A percentile compares a stretch with the other conserved stretches of the same genome.
Conservation (phyloP, 208 protist genomes). For the Leishmania amazonensis region DNA sequence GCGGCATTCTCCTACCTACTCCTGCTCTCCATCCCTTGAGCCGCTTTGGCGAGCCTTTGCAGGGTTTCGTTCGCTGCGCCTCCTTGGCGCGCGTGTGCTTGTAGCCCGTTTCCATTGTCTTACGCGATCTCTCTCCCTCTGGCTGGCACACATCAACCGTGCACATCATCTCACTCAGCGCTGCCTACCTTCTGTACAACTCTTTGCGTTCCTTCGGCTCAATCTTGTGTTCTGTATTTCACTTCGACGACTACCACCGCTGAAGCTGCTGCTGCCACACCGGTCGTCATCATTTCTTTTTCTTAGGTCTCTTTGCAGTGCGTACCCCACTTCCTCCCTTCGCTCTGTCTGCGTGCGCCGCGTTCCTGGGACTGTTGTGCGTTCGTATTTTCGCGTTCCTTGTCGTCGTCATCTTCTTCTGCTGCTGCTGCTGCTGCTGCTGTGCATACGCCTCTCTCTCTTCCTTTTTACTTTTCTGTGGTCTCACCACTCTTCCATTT, state of each 20-base stretch:
- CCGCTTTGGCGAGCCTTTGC: not conserved
- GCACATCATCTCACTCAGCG: not conserved
- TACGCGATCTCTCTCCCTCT: not conserved
- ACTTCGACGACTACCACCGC: not conserved
- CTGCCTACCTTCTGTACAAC: not conserved
- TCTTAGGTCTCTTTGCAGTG: not conserved
- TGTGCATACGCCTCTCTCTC: not conserved
- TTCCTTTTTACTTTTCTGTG: not conserved
- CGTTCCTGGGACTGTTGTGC: not conserved
- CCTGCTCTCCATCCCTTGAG: not conserved
- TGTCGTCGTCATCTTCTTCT: not conserved
- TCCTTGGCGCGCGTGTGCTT: not conserved
- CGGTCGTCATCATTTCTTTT: not conserved
- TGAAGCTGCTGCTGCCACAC: not conserved
- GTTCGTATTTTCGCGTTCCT: not conserved
- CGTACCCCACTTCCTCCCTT: not conserved
- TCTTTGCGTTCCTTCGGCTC: not conserved
- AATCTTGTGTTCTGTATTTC: not conserved
- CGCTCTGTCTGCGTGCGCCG: not conserved
- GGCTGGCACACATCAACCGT: not conserved
- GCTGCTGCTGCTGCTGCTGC: not conserved
- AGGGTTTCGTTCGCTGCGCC: not conserved
- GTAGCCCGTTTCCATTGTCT: not conserved
- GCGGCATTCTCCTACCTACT: not conserved
- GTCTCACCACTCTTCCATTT: not conserved